phyloP scores from a whole-genome alignment of 345 rosid genomes.

The Angophora floribunda region DNA sequence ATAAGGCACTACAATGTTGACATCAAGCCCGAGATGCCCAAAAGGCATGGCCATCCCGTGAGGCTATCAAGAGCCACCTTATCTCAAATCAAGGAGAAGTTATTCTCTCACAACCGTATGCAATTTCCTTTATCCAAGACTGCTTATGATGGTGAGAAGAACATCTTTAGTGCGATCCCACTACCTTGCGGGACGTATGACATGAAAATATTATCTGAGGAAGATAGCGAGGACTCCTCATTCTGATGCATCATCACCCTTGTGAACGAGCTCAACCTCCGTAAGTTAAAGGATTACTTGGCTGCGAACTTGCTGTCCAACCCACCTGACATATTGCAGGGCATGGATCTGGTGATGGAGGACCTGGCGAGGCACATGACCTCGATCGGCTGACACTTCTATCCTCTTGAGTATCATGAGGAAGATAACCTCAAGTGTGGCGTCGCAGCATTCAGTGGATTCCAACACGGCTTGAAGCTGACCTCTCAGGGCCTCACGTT shows the following conservation, averaged over 20 bases:
- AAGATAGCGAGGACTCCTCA: conserved; percentile 18
- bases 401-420: background rate
- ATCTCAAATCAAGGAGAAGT: conserved; percentile 42
- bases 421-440: background rate
- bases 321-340: conserved; percentile 72
- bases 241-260: conserved; percentile 36
- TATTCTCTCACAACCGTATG: conserved; percentile 25
- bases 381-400: conserved; percentile 53
- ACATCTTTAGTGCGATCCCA: conserved; percentile 53
- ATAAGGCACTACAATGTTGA: conserved; percentile 64
- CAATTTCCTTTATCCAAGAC: conserved; percentile 54
- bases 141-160: conserved; percentile 79
- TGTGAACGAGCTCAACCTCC: conserved; percentile 51
- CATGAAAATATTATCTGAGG: conserved; percentile 34
- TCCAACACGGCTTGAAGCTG: background rate
- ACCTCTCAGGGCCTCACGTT: background rate
- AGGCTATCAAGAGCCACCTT: conserved; percentile 35
- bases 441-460: background rate
- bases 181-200: conserved; percentile 43
- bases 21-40: conserved; percentile 25
- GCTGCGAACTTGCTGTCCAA: conserved; percentile 8
- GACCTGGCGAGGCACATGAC: conserved; percentile 54
- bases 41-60: conserved; percentile 15
- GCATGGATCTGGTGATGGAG: conserved; percentile 84
- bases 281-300: conserved; percentile 51